phyloP scores from a whole-genome alignment of 768 basidiomycete species.

The Flagelloscypha sp. region DNA sequence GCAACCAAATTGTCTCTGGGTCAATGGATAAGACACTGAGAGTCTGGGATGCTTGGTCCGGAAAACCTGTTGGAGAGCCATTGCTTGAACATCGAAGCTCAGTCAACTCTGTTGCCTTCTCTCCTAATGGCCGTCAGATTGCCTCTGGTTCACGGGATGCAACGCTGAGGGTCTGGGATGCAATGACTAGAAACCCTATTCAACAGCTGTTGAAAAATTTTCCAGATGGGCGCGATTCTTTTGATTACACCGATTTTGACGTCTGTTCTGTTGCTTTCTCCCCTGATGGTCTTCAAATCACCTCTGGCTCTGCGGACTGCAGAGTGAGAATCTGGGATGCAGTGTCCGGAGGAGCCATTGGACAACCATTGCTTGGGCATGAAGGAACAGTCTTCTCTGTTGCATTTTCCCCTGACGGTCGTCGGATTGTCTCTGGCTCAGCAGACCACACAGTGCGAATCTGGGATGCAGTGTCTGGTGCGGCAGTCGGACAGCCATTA shows the following conservation, averaged over 20 bases:
- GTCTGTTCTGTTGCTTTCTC: constrained; percentile 5
- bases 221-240: too few species aligned
- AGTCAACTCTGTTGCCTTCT: constrained; percentile 4
- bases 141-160: constrained; percentile 10
- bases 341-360: constrained; percentile 3
- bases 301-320: constrained; percentile 6
- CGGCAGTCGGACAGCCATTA: neutral
- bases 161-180: constrained; percentile 8
- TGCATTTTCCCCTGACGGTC: constrained; percentile 10
- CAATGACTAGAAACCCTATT: constrained; percentile 2
- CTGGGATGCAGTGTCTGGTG: constrained; percentile 10
- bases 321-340: constrained; percentile 8
- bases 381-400: constrained; percentile 1
- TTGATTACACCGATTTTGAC: neutral
- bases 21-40: constrained; percentile 20
- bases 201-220: constrained; percentile 1
- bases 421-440: constrained; percentile 8
- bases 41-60: constrained; percentile 13
- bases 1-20: constrained; percentile 17
- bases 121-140: constrained; percentile 8
- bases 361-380: neutral
- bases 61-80: constrained; percentile 2
- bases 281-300: constrained; percentile 8
- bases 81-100: constrained; percentile 5
- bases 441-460: constrained; percentile 5